Evolutionary conservation across 1,139 yeast species (phyloP), one percentile per base, ranked within the genome.

Genomic region (Saccharomyces hybrid): DNA sequence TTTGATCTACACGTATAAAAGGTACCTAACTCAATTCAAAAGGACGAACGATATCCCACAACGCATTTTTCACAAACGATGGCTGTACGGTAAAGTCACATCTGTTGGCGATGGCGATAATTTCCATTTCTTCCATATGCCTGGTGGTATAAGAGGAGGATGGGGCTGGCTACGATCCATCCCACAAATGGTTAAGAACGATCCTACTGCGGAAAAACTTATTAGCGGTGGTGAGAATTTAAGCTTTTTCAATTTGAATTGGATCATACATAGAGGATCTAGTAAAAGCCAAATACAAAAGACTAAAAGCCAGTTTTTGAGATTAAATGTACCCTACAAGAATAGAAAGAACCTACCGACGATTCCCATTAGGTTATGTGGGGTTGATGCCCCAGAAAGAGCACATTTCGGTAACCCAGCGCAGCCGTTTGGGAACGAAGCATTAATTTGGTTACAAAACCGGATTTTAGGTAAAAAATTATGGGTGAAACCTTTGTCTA

Each of bases 371-470:
- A 75, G 99, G 50, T 72, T 93, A 32, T 87, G 95, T 70, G 99
- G 98, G 0, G 84, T 93, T n/a, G 99, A 93, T 75, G 99, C 99
- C 0, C 99, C 99, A 1, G 99, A 93, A 68, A 74, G 95, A 47
- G 81, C 96, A 1, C 98, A 93, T 74, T 93, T 89, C 72, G 99
- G 99, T 1, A 87, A 87, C 59, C 91, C 96, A 0, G 87, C 96
- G 0, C 99, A 93, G 67, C 95, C 95, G 0, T 86, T 73, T 66
- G 82, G 96, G 31, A 88, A 84, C 51, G 98, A 93, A 59, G 95
- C 97, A 0, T 71, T 91, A 56, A 65, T 66, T 4, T 93, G 97
- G 97, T 75, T 93, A 38, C 74, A 84, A 48, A 63, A 72, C 16
- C 86, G 81, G 62, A 66, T 91, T 0, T 66, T 84, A 51, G 93